Evolutionary conservation across 2,329 filamentous ascomycete species (phyloP), one percentile per base, ranked within the genome.

Genomic region (Thelonectria olida): DNA sequence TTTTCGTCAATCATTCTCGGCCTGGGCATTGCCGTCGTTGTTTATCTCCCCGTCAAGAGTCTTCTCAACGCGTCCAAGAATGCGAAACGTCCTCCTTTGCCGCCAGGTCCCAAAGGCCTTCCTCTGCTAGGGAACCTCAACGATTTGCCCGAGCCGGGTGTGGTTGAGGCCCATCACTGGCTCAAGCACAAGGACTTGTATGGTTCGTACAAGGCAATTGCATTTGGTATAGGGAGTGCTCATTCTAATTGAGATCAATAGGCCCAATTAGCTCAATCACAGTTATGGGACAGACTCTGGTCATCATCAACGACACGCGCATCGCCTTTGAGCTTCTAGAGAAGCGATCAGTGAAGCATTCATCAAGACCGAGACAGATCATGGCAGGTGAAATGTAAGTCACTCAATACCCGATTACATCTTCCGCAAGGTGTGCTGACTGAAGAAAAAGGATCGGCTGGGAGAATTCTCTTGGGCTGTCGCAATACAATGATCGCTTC

Each of bases 231-330:
- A 55, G 19, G 6, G 13, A 34, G n/a, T n/a, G n/a, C n/a, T 19
- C 4, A 1, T 10, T 10, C 31, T 34, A 13, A 34, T 34, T 34
- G 31, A 4, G 0, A 4, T 13, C 6, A 6, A 10, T 7, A 60
- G 78, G 92, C 89, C 82, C 74, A 2, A 66, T 73, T 2, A 73
- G 71, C 41, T 74, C 78, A 10, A 50, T 81, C 15, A 80, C 73
- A 0, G 72, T 79, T 2, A 60, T 81, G 25, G 80, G 80, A 0
- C 73, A 78, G 39, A 79, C 78, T 0, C 69, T 81, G 5, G 65
- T 83, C 9, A 69, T 83, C 15, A 62, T 83, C 7, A 78, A 81
- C 55, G 78, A 79, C 42, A 49, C 64, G 2, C 60, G 72, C 0
- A 58, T 78, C 0, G 78, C 78, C 0, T 62, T 73, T 4, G 77